Conservation (phyloP, 2,329 filamentous ascomycete genomes). For the Fusarium caatingaense region DNA sequence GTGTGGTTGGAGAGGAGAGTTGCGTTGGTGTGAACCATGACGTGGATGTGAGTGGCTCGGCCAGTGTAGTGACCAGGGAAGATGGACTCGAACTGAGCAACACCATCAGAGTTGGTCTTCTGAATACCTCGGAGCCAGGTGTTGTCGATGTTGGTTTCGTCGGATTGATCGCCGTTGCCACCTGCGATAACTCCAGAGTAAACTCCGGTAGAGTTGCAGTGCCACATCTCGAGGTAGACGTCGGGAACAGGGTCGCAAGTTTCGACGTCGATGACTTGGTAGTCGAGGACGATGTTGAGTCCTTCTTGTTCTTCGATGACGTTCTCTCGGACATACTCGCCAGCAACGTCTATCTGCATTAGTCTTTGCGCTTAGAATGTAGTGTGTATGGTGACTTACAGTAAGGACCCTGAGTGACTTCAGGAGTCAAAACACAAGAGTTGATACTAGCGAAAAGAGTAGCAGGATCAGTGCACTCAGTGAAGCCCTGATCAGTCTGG, state of each 20-base stretch:
- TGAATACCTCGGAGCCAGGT: slow-evolving; percentile 43
- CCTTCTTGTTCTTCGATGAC: slow-evolving; percentile 56
- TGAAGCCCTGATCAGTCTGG: slow-evolving; percentile 51
- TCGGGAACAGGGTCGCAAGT: slow-evolving; percentile 57
- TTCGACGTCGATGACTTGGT: slow-evolving; percentile 58
- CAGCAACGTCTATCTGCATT: slow-evolving; percentile 43
- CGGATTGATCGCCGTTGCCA: slow-evolving; percentile 59
- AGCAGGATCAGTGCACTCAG: slow-evolving; percentile 45
- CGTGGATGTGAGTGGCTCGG: slow-evolving; percentile 62
- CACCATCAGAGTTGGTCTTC: slow-evolving; percentile 54
- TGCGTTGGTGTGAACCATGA: slow-evolving; percentile 36
- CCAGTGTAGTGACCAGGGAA: slow-evolving; percentile 59
- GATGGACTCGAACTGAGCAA: slow-evolving; percentile 56
- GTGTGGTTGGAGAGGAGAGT: neutral
- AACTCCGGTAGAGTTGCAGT: slow-evolving; percentile 61
- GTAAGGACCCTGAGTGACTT: slow-evolving; percentile 63
- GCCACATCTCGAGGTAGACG: slow-evolving; percentile 60
- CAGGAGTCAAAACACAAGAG: slow-evolving; percentile 61
- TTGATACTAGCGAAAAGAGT: slow-evolving; percentile 54
- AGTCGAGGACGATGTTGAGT: slow-evolving; percentile 56
- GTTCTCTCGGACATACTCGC: slow-evolving; percentile 52
- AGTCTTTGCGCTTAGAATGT: neutral
- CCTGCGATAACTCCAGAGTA: slow-evolving; percentile 56
- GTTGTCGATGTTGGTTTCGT: slow-evolving; percentile 49
- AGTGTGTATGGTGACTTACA: slow-evolving; percentile 36